Percentiles rank a stretch among this genome's conserved stretches.
Evolutionary conservation across 2,329 filamentous ascomycete species (phyloP).

Genomic region (Daldinia sp.): DNA sequence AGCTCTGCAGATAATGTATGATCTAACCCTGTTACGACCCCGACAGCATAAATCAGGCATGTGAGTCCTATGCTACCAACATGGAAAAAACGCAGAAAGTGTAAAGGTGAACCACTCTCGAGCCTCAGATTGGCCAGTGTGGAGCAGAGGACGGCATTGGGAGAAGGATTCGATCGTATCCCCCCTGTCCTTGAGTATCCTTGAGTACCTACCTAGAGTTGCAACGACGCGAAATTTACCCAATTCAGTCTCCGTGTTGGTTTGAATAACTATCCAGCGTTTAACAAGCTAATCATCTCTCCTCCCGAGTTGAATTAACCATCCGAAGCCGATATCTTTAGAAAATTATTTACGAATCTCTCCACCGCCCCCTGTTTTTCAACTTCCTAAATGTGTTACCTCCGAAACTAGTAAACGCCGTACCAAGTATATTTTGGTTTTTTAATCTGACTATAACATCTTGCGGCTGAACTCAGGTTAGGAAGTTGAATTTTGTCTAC

Average conservation of each 20-base stretch:
- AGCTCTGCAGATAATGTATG: conserved; percentile 14
- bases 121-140: neutral
- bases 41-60: conserved; percentile 27
- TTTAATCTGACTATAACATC: conserved; percentile 4
- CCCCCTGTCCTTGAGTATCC: conserved; percentile 17
- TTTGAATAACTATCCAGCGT: conserved; percentile 22
- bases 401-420: conserved; percentile 1
- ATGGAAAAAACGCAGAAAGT: conserved; percentile 5
- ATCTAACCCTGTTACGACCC: conserved; percentile 31
- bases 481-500: neutral
- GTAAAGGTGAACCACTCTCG: conserved; percentile 19
- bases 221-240: conserved; percentile 27
- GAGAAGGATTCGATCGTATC: conserved; percentile 9
- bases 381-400: conserved; percentile 15
- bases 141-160: neutral
- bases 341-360: conserved; percentile 6
- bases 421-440: neutral
- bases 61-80: conserved; percentile 14
- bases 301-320: conserved; percentile 21
- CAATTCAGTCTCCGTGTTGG: conserved; percentile 25
- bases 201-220: no score
- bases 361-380: conserved; percentile 21
- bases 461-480: neutral
- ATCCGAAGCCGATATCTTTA: conserved; percentile 21
- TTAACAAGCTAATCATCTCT: conserved; percentile 14